Conservation (phyloP, 768 basidiomycete genomes). For the Lactifluus subvellereus region DNA sequence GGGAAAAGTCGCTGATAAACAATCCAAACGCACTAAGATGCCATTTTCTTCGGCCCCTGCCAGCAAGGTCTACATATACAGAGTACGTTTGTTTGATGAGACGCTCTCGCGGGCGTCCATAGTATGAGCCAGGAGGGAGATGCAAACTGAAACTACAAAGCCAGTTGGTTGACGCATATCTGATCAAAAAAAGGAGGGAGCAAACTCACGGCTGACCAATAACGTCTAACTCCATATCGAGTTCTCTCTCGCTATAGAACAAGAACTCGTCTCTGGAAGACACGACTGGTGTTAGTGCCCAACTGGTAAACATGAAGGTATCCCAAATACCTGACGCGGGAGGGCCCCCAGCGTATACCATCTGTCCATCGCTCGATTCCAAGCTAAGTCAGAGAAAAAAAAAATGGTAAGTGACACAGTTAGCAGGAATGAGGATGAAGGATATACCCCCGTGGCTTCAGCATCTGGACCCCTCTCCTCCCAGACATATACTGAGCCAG, state of each 20-base stretch:
- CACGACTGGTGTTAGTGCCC: neutral
- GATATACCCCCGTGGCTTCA: slow-evolving; percentile 55
- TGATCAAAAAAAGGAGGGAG: neutral
- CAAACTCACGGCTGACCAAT: slow-evolving; percentile 22
- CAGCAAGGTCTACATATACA: slow-evolving; percentile 57
- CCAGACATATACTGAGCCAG: slow-evolving; percentile 78
- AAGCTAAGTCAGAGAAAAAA: slow-evolving; percentile 36
- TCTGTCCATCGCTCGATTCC: slow-evolving; percentile 83
- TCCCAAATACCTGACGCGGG: slow-evolving; percentile 58
- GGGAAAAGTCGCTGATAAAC: neutral
- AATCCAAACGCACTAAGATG: slow-evolving; percentile 56
- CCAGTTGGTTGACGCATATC: slow-evolving; percentile 19
- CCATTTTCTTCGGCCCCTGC: slow-evolving; percentile 69
- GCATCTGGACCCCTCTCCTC: slow-evolving; percentile 68
- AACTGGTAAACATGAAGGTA: neutral
- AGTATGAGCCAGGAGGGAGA: slow-evolving; percentile 26
- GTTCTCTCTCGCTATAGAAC: slow-evolving; percentile 66
- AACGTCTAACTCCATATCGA: slow-evolving; percentile 29
- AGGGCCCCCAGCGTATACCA: slow-evolving; percentile 65
- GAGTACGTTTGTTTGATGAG: slow-evolving; percentile 80
- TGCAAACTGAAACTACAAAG: slow-evolving; percentile 26
- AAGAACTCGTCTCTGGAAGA: slow-evolving; percentile 55
- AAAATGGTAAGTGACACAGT: neutral
- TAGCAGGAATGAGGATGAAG: slow-evolving; percentile 24
- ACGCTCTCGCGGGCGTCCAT: slow-evolving; percentile 37